phyloP scores from a whole-genome alignment of 768 basidiomycete genomes.

The Suillus alpinus region DNA sequence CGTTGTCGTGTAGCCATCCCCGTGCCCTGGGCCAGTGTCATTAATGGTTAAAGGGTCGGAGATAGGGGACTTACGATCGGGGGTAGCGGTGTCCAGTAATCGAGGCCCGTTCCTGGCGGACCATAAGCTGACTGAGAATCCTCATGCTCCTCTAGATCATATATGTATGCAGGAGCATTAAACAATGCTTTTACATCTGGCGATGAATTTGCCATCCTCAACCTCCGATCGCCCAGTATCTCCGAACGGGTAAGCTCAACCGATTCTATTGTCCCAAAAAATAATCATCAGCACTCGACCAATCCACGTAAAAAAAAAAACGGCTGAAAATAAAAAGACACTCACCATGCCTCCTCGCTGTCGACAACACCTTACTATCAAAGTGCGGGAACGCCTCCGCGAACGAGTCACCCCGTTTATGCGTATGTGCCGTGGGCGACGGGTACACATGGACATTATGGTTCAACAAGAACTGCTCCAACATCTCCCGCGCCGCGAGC shows the following conservation, averaged over 20 bases:
- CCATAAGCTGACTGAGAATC: slow-evolving; percentile 61
- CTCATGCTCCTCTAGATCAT: slow-evolving; percentile 72
- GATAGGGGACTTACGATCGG: slow-evolving; percentile 58
- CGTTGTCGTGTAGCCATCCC: slow-evolving; percentile 66
- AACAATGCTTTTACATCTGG: slow-evolving; percentile 96
- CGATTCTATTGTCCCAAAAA: slow-evolving; percentile 49
- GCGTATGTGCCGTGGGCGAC: slow-evolving; percentile 71
- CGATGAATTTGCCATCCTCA: slow-evolving; percentile 85
- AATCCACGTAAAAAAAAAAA: slow-evolving; percentile 29
- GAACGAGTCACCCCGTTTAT: slow-evolving; percentile 89
- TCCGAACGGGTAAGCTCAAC: slow-evolving; percentile 71
- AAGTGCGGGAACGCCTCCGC: slow-evolving; percentile 96
- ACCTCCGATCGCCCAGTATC: slow-evolving; percentile 67
- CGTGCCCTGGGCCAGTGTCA: slow-evolving; percentile 47
- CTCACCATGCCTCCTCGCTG: slow-evolving; percentile 65
- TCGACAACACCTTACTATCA: slow-evolving; percentile 89
- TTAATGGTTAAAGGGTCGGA: slow-evolving; percentile 6
- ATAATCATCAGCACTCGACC: slow-evolving; percentile 9
- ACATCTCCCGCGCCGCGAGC: slow-evolving; percentile 83
- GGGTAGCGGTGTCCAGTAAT: slow-evolving; percentile 76
- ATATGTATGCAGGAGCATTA: slow-evolving; percentile 81
- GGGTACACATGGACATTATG: slow-evolving; percentile 84
- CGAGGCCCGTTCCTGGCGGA: slow-evolving; percentile 46
- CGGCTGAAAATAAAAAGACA: slow-evolving; percentile 19
- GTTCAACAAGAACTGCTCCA: slow-evolving; percentile 86